Percentiles rank a stretch among this genome's conserved stretches.
Conservation (phyloP, 768 basidiomycete species). For the Suillus occidentalis region DNA sequence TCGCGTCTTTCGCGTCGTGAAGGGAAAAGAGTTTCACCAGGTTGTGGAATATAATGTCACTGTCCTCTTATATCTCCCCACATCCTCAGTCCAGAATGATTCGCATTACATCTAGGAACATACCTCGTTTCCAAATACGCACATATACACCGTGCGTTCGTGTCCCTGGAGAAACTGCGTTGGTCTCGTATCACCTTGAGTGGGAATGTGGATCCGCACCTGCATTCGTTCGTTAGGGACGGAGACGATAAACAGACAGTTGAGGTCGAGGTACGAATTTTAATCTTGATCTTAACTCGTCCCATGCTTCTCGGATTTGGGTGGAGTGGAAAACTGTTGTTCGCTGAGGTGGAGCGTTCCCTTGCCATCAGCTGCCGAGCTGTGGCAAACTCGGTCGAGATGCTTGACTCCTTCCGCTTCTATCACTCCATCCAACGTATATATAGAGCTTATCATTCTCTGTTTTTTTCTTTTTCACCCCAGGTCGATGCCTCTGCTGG, state of each 20-base stretch:
- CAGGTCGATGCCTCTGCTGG: conserved; percentile 68
- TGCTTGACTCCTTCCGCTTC: not conserved
- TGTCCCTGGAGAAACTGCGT: conserved; percentile 75
- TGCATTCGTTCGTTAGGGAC: conserved; percentile 83
- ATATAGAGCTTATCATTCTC: conserved; percentile 8
- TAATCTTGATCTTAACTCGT: not conserved
- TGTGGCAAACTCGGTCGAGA: conserved; percentile 4
- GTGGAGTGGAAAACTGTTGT: not conserved
- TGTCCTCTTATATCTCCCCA: conserved; percentile 80
- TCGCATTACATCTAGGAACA: conserved; percentile 83
- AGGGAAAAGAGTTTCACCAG: conserved; percentile 64
- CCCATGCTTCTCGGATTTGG: not conserved
- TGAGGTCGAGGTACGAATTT: conserved; percentile 49
- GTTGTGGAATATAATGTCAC: conserved; percentile 85
- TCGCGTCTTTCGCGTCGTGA: conserved; percentile 81
- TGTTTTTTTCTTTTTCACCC: conserved; percentile 14
- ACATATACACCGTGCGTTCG: conserved; percentile 68
- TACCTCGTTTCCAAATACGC: conserved; percentile 80
- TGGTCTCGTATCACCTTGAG: conserved; percentile 77
- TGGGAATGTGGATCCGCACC: conserved; percentile 48
- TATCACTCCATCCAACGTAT: not conserved
- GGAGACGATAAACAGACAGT: conserved; percentile 85
- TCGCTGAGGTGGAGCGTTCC: conserved; percentile 8
- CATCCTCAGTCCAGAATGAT: conserved; percentile 78
- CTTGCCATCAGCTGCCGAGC: conserved; percentile 6